Percentiles rank a stretch among this genome's conserved stretches.
phyloP scores from a whole-genome alignment of 768 basidiomycete species.

The Omphalotus guepiniiformis region DNA sequence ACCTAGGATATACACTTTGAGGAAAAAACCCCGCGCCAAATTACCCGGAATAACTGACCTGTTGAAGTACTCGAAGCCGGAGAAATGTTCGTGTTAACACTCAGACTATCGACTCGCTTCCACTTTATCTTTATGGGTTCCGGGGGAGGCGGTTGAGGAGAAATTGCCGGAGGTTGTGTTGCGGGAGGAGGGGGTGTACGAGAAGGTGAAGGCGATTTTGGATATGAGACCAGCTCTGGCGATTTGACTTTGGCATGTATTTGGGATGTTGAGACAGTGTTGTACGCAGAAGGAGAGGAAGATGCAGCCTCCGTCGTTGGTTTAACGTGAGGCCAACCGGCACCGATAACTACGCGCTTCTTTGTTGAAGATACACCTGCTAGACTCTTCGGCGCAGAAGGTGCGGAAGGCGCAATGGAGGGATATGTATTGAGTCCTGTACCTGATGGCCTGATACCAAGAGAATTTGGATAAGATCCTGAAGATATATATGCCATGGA shows the following conservation, averaged over 20 bases:
- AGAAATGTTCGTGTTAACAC: background rate
- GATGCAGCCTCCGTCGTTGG: background rate
- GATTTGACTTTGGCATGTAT: background rate
- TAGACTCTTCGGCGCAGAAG: constrained; percentile 22
- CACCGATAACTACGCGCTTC: constrained; percentile 43
- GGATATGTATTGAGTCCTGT: too few relatives aligned
- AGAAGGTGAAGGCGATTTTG: constrained; percentile 14
- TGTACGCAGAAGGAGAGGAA: background rate
- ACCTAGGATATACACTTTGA: background rate
- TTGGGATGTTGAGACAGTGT: background rate
- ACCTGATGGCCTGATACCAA: constrained; percentile 49
- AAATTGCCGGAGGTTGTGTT: constrained; percentile 17
- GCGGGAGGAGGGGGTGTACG: constrained; percentile 15
- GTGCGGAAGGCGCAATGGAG: constrained; percentile 17
- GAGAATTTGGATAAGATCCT: constrained; percentile 46
- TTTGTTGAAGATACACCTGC: constrained; percentile 20
- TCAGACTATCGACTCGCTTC: constrained; percentile 20
- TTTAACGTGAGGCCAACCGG: constrained; percentile 37
- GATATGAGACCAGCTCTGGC: constrained; percentile 1
- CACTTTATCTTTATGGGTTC: constrained; percentile 21
- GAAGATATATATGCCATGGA: constrained; percentile 34
- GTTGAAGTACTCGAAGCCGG: background rate
- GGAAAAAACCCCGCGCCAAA: too few relatives aligned
- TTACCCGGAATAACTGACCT: background rate
- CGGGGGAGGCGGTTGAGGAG: constrained; percentile 14